Base-by-base conservation (phyloP, 805 yeast genomes). In the Pichia membranifaciens region DNA sequence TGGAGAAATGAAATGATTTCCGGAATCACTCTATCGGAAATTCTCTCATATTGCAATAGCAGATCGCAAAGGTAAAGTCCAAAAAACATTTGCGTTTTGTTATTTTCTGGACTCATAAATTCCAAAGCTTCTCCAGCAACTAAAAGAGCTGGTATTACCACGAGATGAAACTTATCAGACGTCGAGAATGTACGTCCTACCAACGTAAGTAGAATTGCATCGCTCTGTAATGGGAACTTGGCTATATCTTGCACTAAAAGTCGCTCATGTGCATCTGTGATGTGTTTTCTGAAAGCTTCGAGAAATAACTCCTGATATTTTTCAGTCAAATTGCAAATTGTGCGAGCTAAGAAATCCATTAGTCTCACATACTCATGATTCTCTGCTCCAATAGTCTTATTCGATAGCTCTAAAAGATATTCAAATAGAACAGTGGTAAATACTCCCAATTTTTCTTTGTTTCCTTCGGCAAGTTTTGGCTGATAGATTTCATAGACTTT, bases 101-200 rank as follows among this genome's bases (percentile, higher is more conserved):
- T 37, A 1, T 13, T 4, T 31, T 40, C 48, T 15, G 53, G 51
- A 6, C 45, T 35, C 18, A 76, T 56, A 54, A 76, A 78, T 45
- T 82, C 80, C 47, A 91, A 67, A 13, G 79, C 70, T 63, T 87
- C 91, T 42, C 83, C 77, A 71, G 88, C 79, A 35, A 87, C 66
- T 31, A 93, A 75, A 28, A 79, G 69, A 2, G 91, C 75, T 3
- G 97, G 96, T 0, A 96, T 90, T 4, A 82, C 90, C 10, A 93
- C 84, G 50, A 89, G 72, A 70, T 93, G 99, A 66, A 86, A 91
- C 61, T 88, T 90, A 70, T 93, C 99, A 0, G 99, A 93, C 0
- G 97, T 88, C 0, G 99, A 90, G 60, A 85, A 93, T 4, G 89
- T 61, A 45, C 75, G 71, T 6, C 97, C 97, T 48, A 90, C 72